Percentiles rank a stretch among this genome's conserved stretches.
Conservation (phyloP, 1,284 basidiomycete species). For the Sutorius eximius region DNA sequence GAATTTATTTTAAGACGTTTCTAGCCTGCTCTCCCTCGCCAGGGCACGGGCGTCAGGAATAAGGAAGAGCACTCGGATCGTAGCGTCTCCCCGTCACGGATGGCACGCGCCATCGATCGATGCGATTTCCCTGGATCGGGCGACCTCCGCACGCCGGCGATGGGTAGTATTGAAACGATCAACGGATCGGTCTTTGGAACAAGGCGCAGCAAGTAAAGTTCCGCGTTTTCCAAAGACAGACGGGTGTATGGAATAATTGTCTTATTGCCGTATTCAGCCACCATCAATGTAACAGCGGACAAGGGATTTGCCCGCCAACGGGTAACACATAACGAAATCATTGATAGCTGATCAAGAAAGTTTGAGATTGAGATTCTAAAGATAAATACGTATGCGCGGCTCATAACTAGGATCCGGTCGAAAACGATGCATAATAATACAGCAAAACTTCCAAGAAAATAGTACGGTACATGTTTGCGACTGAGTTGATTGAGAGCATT, state of each 20-base stretch:
- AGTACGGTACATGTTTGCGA: slow-evolving; percentile 27
- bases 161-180: slow-evolving; percentile 12
- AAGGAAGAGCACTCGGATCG: background rate
- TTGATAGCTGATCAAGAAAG: slow-evolving; percentile 33
- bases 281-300: slow-evolving; percentile 17
- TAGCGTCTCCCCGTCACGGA: slow-evolving; percentile 11
- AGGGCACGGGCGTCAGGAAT: slow-evolving; percentile 3
- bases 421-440: slow-evolving; percentile 29
- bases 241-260: background rate
- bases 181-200: slow-evolving; percentile 13
- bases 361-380: slow-evolving; percentile 16
- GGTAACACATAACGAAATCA: slow-evolving; percentile 23
- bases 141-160: slow-evolving; percentile 25
- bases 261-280: slow-evolving; percentile 7
- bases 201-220: background rate
- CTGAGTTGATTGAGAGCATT: slow-evolving; percentile 17
- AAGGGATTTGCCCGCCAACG: slow-evolving; percentile 20
- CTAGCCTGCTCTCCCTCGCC: background rate
- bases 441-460: slow-evolving; percentile 30
- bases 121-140: slow-evolving; percentile 20
- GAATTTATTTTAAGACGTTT: slow-evolving; percentile 8
- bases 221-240: slow-evolving; percentile 12
- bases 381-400: slow-evolving; percentile 26
- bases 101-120: slow-evolving; percentile 21
- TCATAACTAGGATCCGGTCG: slow-evolving; percentile 17